Evolutionary conservation across 805 yeast species (phyloP).

Genomic region (Candida endomychidarum): DNA sequence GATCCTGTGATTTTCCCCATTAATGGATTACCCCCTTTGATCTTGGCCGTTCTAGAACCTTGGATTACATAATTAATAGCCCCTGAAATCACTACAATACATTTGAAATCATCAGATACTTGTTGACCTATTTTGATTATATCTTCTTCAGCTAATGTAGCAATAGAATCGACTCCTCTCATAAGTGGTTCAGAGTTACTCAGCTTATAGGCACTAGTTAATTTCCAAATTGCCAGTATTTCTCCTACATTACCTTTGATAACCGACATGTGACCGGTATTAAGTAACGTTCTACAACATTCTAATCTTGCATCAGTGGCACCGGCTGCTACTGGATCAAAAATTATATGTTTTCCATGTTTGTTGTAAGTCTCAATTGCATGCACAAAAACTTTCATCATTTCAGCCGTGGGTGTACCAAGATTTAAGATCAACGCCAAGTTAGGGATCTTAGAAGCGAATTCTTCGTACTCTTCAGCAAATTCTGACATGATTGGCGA

Average conservation of each 20-base stretch:
- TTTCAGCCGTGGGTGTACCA: conserved; percentile 61
- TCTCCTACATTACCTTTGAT: conserved; percentile 90
- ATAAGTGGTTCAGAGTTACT: conserved; percentile 33
- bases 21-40: conserved; percentile 58
- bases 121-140: conserved; percentile 43
- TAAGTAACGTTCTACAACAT: conserved; percentile 49
- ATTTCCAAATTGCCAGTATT: conserved; percentile 56
- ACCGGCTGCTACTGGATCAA: conserved; percentile 94
- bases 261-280: conserved; percentile 58
- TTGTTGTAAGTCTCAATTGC: conserved; percentile 63
- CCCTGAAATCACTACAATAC: conserved; percentile 76
- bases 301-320: conserved; percentile 62
- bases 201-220: conserved; percentile 22
- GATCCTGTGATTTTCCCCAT: conserved; percentile 77
- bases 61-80: conserved; percentile 26
- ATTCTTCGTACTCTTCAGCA: conserved; percentile 62
- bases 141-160: conserved; percentile 20
- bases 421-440: conserved; percentile 66
- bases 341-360: conserved; percentile 60
- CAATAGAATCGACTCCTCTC: conserved; percentile 71
- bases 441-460: conserved; percentile 52
- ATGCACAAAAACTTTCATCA: conserved; percentile 40
- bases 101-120: conserved; percentile 51
- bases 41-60: conserved; percentile 22
- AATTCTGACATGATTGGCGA: conserved; percentile 89